Percentiles rank a stretch among this genome's conserved stretches.
phyloP scores from a whole-genome alignment of 73 alveolate species.

The Symbiodinium natans region DNA sequence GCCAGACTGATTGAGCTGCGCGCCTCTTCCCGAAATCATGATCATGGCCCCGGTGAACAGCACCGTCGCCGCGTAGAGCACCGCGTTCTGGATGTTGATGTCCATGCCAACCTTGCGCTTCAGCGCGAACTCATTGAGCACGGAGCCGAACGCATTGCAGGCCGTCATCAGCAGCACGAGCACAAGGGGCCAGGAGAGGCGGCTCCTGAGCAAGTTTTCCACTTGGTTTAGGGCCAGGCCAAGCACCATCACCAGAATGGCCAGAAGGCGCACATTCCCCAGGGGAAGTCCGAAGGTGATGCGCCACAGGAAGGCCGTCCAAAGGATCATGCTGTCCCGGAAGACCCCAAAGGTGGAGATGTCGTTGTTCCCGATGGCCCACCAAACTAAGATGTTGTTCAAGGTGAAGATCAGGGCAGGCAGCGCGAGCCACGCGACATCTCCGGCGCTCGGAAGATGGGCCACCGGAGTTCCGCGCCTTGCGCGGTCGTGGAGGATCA shows the following conservation, averaged over 20 bases:
- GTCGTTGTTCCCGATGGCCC: constrained; percentile 65
- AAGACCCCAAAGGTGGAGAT: constrained; percentile 16
- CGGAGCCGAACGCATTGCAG: constrained; percentile 29
- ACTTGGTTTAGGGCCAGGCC: no score
- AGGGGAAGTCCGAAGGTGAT: not conserved
- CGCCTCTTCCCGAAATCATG: not conserved
- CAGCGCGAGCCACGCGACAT: constrained; percentile 17
- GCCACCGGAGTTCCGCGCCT: not conserved
- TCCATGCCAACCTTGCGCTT: not conserved
- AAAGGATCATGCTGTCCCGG: constrained; percentile 25
- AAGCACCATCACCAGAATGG: not conserved
- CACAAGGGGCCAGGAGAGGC: not conserved
- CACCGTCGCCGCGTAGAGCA: not conserved
- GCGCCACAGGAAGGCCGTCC: constrained; percentile 48
- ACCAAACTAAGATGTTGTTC: constrained; percentile 66
- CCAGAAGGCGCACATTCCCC: not conserved
- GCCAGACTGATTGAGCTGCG: not conserved
- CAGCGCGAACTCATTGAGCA: constrained; percentile 24
- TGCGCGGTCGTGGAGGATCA: not conserved
- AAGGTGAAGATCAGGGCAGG: constrained; percentile 26
- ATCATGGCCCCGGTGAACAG: not conserved
- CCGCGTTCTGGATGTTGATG: constrained; percentile 27
- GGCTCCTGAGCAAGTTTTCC: not conserved
- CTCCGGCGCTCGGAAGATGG: not conserved
- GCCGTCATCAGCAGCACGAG: constrained; percentile 24